Base-by-base conservation (phyloP, 495 filamentous ascomycete species). In the Arthonia radiata region DNA sequence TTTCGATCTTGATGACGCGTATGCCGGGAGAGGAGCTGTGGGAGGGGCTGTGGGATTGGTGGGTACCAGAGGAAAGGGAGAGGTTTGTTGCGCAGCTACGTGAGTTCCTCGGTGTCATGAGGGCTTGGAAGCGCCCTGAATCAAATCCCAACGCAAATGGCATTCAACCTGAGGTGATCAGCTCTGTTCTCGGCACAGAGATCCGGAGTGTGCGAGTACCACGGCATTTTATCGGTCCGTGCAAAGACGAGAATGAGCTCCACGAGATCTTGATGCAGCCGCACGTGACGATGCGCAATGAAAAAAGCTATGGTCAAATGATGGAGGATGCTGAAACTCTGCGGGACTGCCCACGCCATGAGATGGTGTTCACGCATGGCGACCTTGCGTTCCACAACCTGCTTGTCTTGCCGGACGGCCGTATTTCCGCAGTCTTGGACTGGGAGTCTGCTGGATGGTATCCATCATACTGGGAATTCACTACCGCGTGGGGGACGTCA, bases 391-490 rank as follows among this genome's bases (percentile, higher is more conserved):
- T 42, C 4, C 36, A 36, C 5, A 51, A 51, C 38, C 45, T 60
- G 15, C 36, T 57, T 28, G 41, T 59, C 1, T 41, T 55, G 31
- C 33, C 47, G 16, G 15, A 35, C 16, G 30, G 38, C 13, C 37
- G 28, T 5, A 43, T 59, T 27, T 50, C 41, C 0, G 54, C 40
- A 8, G 32, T 62, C 17, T 26, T 60, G 0, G 53, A 56, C 30
- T 57, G 54, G 56, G 53, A 59, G 38, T 35, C 10, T 14, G 43
- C 51, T 15, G 54, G 54, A 2, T 59, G 54, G 54, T 57, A 50
- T 38, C 50, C 56, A 2, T 51, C 53, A 2, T 57, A 56, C 31
- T 59, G 52, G 56, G 57, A 59, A 38, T 57, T n/a, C n/a, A n/a
- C n/a, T n/a, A n/a, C n/a, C n/a, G n/a, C n/a, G n/a, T n/a, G n/a